A percentile compares a stretch with the other conserved stretches of the same genome.
phyloP scores from a whole-genome alignment of 2,329 filamentous ascomycete species.

The Zymoseptoria crescenta region DNA sequence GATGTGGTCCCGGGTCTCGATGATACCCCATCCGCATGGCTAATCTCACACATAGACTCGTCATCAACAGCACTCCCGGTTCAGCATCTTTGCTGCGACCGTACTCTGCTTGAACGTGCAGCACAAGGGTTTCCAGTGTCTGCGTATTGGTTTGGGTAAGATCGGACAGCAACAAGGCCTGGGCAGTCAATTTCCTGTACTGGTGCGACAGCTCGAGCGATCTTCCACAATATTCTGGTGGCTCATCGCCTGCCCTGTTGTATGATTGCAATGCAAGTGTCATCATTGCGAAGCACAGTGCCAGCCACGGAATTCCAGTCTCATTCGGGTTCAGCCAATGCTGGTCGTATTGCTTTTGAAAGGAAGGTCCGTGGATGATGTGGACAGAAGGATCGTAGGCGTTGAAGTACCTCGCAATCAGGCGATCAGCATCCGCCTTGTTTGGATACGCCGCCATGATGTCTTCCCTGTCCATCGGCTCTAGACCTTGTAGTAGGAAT shows the following conservation, averaged over 20 bases:
- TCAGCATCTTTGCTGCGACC: slow-evolving; percentile 67
- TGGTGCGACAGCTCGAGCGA: slow-evolving; percentile 42
- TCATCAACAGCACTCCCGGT: slow-evolving; percentile 54
- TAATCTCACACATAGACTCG: slow-evolving; percentile 52
- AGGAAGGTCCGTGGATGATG: slow-evolving; percentile 62
- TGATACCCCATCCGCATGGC: slow-evolving; percentile 72
- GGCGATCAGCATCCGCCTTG: slow-evolving; percentile 72
- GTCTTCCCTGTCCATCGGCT: slow-evolving; percentile 65
- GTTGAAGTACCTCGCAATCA: slow-evolving; percentile 87
- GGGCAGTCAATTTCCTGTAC: slow-evolving; percentile 65
- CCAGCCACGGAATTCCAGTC: slow-evolving; percentile 70
- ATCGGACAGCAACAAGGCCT: slow-evolving; percentile 67
- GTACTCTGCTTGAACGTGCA: slow-evolving; percentile 71
- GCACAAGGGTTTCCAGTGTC: slow-evolving; percentile 69
- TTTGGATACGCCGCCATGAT: slow-evolving; percentile 71
- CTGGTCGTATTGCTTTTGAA: slow-evolving; percentile 62
- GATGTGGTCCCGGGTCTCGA: slow-evolving; percentile 67
- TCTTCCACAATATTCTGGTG: slow-evolving; percentile 66
- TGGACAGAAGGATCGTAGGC: slow-evolving; percentile 59
- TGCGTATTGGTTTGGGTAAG: slow-evolving; percentile 68
- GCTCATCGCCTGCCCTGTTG: slow-evolving; percentile 70
- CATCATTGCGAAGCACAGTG: slow-evolving; percentile 67
- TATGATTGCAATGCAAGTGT: slow-evolving; percentile 73
- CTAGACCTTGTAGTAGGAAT: slow-evolving; percentile 66
- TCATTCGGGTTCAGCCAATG: slow-evolving; percentile 67